Percentiles rank a stretch among this genome's conserved stretches.
Evolutionary conservation across 2,329 filamentous ascomycete species (phyloP).

Genomic region (Ophiocordyceps camponoti-saundersi): DNA sequence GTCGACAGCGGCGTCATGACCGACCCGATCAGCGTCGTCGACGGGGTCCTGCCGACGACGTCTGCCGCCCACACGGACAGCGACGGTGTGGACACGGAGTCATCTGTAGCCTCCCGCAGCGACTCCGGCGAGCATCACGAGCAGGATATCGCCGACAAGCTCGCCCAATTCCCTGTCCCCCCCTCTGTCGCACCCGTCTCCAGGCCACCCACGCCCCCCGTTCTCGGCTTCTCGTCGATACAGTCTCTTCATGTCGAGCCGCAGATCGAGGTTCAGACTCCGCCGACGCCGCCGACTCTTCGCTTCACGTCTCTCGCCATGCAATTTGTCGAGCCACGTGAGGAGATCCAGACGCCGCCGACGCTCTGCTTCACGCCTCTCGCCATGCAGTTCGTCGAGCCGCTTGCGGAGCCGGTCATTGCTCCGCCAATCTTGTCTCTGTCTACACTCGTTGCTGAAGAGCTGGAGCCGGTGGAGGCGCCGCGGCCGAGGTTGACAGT

Average conservation of each 20-base stretch:
- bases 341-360: conserved; percentile 15
- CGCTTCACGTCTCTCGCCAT: conserved; percentile 10
- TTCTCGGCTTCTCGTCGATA: conserved; percentile 26
- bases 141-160: conserved; percentile 29
- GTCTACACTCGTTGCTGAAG: conserved; percentile 10
- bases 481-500: conserved; percentile 10
- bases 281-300: conserved; percentile 14
- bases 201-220: conserved; percentile 14
- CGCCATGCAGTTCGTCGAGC: conserved; percentile 13
- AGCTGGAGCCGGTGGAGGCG: conserved; percentile 10
- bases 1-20: conserved; percentile 45
- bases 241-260: conserved; percentile 27
- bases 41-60: conserved; percentile 15
- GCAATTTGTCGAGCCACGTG: conserved; percentile 19
- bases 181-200: conserved; percentile 22
- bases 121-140: conserved; percentile 36
- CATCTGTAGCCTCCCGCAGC: conserved; percentile 27
- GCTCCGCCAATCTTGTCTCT: conserved; percentile 8
- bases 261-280: conserved; percentile 16
- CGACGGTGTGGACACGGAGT: conserved; percentile 9
- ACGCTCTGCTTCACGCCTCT: conserved; percentile 12
- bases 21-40: conserved; percentile 25
- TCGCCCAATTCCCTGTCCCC: conserved; percentile 37
- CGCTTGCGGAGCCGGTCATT: conserved; percentile 8
- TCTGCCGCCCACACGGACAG: conserved; percentile 15